Base-by-base conservation (phyloP, 805 yeast species). In the Metschnikowia amazonensis region DNA sequence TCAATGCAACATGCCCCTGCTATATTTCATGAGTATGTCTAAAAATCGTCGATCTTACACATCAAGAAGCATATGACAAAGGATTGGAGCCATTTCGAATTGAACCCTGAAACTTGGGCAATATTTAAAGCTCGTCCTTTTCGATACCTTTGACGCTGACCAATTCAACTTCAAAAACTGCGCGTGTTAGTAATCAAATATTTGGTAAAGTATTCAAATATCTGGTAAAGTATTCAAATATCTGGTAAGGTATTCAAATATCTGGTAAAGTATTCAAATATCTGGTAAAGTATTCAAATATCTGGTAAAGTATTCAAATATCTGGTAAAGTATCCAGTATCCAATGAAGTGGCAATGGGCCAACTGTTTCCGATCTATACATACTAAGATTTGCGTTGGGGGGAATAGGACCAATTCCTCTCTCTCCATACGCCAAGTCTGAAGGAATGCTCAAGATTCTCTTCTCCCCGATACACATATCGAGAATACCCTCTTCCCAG, bases 401-500 rank as follows among this genome's bases (percentile, higher is more conserved):
- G 8, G 96, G 96, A 60, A 78, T 82, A 39, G 83, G 84, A 31
- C 89, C 89, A 43, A 87, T 81, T 41, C 89, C 95, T 45, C 81
- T 62, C 24, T 68, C 65, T 43, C 97, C 97, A 56, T 89, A 89
- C 6, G 79, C 97, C 54, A 88, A 64, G 27, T 76, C 74, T 5
- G 95, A 76, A 38, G 97, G 96, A 60, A 90, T 87, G 24, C 80
- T 77, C 56, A 89, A 72, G 55, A 77, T 82, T 61, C 97, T 78
- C 69, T 82, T 74, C 65, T 89, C 97, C 37, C 96, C 96, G 63
- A 87, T 71, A 66, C 97, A 89, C 95, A 86, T 86, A 33, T 60
- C 64, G 28, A 58, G 56, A 42, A 89, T 68, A 34, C 97, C 97
- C 65, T 83, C 80, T 52, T 89, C 97, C 97, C 97, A 89, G 48